Base-by-base conservation (phyloP, 108 stramenopile species). In the Licmophora abbreviata region DNA sequence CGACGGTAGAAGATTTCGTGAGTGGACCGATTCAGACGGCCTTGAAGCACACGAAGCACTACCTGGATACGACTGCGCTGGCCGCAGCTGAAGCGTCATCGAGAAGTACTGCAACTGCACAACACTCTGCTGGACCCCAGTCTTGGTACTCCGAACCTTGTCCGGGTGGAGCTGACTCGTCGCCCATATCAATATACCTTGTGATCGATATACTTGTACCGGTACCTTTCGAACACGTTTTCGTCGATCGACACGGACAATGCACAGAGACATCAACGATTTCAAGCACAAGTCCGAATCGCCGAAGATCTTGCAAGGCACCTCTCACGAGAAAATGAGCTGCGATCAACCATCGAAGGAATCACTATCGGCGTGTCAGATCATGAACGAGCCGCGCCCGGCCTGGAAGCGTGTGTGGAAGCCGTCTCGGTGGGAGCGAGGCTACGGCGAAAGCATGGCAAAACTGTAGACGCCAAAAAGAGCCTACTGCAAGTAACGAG, bases 321-420 rank as follows among this genome's bases (percentile, higher is more conserved):
- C 7, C 21, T 58, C 10, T 29, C 48, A 17, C 22, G 7, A 4
- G n/a, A n/a, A 26, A n/a, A n/a, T 0, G 10, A 52, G 7, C 54
- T 81, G 7, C 69, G 79, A n/a, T 35, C 38, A 15, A 26, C 55
- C 3, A 51, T 70, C 22, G 62, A 81, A 34, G 83, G 79, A 4
- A 54, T 80, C 15, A 66, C 78, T 8, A 57, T 84, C 1, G 75
- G 76, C 9, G 17, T 77, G 11, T 43, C 76, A 9, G 54, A 76
- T 31, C 69, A 77, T 55, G 35, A 43, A 25, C 73, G 73, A 1
- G 69, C 78, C 1, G 73, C 83, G 23, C 83, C 83, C 7, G 83
- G 78, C 18, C 33, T 84, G 8, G 83, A 84, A 44, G 63, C 66
- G 6, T 84, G 83, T 44, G 54, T 71, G 60, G 52, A 84, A 38